phyloP scores from a whole-genome alignment of 192 early-diverging fungal genomes.

The Pecoramyces ruminantium region DNA sequence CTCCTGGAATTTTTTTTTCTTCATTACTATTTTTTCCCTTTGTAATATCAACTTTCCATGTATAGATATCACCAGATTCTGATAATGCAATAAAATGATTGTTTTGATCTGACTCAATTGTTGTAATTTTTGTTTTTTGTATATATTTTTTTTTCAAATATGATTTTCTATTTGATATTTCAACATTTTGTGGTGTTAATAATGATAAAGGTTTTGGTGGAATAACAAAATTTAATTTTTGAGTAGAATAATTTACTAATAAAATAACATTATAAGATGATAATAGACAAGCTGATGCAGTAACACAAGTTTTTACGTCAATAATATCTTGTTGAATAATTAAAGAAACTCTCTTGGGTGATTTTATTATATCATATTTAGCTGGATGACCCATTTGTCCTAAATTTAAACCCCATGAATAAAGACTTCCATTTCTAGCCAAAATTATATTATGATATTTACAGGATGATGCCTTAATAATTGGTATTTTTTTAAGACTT shows the following conservation, averaged over 20 bases:
- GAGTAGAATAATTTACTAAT: background rate
- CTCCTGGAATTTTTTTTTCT: background rate
- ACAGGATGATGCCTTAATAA: constrained; percentile 45
- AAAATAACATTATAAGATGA: background rate
- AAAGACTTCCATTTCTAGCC: constrained; percentile 30
- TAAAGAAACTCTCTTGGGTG: constrained; percentile 42
- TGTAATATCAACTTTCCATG: background rate
- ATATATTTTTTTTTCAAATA: background rate
- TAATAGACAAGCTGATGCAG: background rate
- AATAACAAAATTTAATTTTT: background rate
- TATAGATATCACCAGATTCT: background rate
- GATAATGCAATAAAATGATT: background rate
- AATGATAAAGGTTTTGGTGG: background rate
- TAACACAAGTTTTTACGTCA: background rate
- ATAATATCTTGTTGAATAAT: constrained; percentile 28
- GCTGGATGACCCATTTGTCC: constrained; percentile 46
- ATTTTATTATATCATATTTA: constrained; percentile 21
- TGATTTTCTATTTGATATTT: background rate
- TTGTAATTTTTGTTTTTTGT: background rate
- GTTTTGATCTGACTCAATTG: background rate
- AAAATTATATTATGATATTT: constrained; percentile 47
- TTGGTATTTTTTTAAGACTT: constrained; percentile 23
- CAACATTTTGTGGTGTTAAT: background rate
- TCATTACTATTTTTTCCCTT: background rate
- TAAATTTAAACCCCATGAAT: constrained; percentile 53